Percentiles rank a stretch among this genome's conserved stretches.
phyloP scores from a whole-genome alignment of 2,329 filamentous ascomycete genomes.

The Aspergillus sp. region DNA sequence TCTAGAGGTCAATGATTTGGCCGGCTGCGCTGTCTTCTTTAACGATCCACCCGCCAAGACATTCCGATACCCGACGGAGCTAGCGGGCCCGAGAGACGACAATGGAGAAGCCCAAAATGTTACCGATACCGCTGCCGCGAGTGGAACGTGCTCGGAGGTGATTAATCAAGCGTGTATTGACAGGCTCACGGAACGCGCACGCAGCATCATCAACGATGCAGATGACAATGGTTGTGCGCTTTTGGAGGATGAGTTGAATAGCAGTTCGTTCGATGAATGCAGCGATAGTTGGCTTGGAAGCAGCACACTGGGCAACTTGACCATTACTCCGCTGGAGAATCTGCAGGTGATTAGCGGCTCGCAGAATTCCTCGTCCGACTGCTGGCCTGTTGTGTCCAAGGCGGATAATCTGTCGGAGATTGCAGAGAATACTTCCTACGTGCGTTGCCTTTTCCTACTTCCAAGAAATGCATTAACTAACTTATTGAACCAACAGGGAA shows the following conservation, averaged over 20 bases:
- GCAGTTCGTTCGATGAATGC: slow-evolving; percentile 4
- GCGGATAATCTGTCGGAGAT: slow-evolving; percentile 5
- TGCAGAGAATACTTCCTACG: not conserved
- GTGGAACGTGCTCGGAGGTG: slow-evolving; percentile 8
- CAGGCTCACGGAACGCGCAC: slow-evolving; percentile 4
- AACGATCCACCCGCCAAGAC: slow-evolving; percentile 6
- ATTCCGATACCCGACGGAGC: slow-evolving; percentile 1
- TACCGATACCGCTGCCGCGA: slow-evolving; percentile 4
- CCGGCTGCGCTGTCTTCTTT: slow-evolving; percentile 13
- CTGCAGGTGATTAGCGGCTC: not conserved
- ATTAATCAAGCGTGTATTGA: slow-evolving; percentile 11
- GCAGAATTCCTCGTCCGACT: slow-evolving; percentile 3
- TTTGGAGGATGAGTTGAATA: not conserved
- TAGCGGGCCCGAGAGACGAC: not conserved
- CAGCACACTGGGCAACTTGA: slow-evolving; percentile 6
- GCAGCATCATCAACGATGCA: not conserved
- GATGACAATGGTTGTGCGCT: not conserved
- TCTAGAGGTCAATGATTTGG: slow-evolving; percentile 1
- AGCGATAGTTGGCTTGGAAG: not conserved
- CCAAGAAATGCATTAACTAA: not conserved
- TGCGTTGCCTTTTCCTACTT: not conserved
- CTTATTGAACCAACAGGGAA: slow-evolving; percentile 1
- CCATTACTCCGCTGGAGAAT: slow-evolving; percentile 3
- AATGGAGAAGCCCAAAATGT: not conserved
- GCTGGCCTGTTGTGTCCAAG: slow-evolving; percentile 11